phyloP scores from a whole-genome alignment of 1,284 basidiomycete species.

The Pseudozyma thailandica region DNA sequence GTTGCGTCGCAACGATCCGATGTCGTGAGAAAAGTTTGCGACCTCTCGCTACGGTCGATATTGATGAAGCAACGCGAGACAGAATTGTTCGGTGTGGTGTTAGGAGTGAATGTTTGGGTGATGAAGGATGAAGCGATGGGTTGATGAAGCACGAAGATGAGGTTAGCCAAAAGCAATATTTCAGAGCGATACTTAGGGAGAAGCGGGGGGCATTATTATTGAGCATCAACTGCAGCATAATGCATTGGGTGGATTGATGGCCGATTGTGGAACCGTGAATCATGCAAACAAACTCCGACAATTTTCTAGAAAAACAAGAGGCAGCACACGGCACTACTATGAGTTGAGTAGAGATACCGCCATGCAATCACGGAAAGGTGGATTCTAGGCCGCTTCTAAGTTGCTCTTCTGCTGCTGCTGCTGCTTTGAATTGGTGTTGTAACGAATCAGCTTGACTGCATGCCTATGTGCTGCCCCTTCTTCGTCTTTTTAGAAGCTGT shows the following conservation, averaged over 20 bases:
- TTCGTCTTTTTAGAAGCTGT: too few relatives aligned
- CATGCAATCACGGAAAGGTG: not conserved
- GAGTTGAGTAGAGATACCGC: too few relatives aligned
- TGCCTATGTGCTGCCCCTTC: too few relatives aligned
- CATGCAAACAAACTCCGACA: conserved; percentile 3
- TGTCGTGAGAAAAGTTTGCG: not conserved
- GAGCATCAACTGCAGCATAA: too few relatives aligned
- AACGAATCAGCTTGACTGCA: too few relatives aligned
- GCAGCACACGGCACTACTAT: conserved; percentile 3
- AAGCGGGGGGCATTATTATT: too few relatives aligned
- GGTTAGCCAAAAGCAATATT: too few relatives aligned
- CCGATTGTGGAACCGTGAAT: not conserved
- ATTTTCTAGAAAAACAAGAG: not conserved
- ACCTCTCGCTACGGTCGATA: not conserved
- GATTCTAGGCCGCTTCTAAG: not conserved
- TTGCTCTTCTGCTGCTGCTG: not conserved
- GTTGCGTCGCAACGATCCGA: not conserved
- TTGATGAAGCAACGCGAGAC: not conserved
- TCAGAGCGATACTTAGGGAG: not conserved
- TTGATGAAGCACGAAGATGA: too few relatives aligned
- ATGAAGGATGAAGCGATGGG: too few relatives aligned
- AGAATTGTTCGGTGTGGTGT: too few relatives aligned
- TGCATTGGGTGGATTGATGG: not conserved
- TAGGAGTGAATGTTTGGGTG: too few relatives aligned
- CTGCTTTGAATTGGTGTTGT: too few relatives aligned